These are phyloP conservation scores for Diplodia corticola DNA, from an alignment of 2,329 filamentous ascomycete genomes.

Conservation along the genomic window DNA sequence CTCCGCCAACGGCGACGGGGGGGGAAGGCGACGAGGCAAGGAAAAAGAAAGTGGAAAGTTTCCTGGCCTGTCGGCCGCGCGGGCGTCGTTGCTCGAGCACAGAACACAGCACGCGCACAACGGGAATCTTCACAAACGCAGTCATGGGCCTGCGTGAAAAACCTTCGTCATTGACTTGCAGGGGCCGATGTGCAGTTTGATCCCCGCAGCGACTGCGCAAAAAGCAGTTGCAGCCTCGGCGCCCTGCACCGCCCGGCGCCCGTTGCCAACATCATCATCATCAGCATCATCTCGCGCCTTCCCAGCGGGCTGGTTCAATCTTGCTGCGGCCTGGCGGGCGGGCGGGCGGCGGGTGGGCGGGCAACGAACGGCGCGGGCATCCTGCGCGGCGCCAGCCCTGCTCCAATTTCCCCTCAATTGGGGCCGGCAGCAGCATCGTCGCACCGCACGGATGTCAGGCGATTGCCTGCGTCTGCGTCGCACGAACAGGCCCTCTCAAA, in stretches of 20 bases:
- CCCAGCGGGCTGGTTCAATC: slow-evolving; percentile 14
- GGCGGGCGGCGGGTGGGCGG: background rate
- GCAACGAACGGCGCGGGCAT: slow-evolving; percentile 1
- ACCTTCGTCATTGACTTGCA: slow-evolving; percentile 16
- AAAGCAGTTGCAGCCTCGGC: background rate
- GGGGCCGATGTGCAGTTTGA: slow-evolving; percentile 21
- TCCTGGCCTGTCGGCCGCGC: slow-evolving; percentile 3
- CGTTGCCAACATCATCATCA: background rate
- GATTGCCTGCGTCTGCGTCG: slow-evolving; percentile 21
- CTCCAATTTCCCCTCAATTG: slow-evolving; percentile 13
- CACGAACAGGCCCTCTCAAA: slow-evolving; percentile 16
- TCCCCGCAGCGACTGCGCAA: slow-evolving; percentile 9
- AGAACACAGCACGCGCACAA: background rate
- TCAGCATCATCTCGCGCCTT: slow-evolving; percentile 10
- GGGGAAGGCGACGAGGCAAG: background rate
- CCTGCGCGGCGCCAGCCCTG: background rate
- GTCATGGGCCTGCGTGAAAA: background rate
- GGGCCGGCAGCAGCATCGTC: background rate
- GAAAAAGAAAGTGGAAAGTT: slow-evolving; percentile 1
- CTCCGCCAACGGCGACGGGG: slow-evolving; percentile 11
- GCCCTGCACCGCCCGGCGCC: slow-evolving; percentile 8
- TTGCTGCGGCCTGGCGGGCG: slow-evolving; percentile 10
- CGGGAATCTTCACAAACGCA: background rate
- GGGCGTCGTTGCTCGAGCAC: background rate
- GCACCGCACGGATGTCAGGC: slow-evolving; percentile 22